Evolutionary conservation across 116 monocot genomes (phyloP), one percentile per base, ranked within the genome.

Genomic region (Zostera marina): DNA sequence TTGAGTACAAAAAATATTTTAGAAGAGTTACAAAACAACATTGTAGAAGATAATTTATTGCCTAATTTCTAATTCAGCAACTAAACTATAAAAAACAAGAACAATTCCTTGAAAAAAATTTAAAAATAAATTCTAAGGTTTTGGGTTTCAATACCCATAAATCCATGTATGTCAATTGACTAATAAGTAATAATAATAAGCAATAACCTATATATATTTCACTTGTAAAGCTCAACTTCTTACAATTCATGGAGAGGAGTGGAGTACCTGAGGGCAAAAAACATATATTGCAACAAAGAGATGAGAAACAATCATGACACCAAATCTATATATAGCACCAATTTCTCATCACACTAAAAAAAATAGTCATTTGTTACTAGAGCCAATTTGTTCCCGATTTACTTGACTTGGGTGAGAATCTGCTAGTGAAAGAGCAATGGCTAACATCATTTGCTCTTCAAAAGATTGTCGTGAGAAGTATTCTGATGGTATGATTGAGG

Each of bases 371-470:
- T 14, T 22, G 21, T 15, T 47, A 26, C 59, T 76, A 78, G 40
- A 71, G 54, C 86, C 81, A 81, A 7, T 68, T 66, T 7, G 65
- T 9, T 11, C 64, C 76, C 4, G 61, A 79, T 12, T 74, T 24
- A 16, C 65, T 72, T 17, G 68, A 56, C 68, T 70, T 86, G 0
- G 80, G 21, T 75, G 77, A 48, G 81, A 74, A 26, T 92, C 80
- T 2, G 83, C 80, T 12, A 84, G 53, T 2, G 92, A 96, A 74
- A 87, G 63, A 9, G 92, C 81, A 81, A 81, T 80, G 24, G 78
- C 78, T 39, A 83, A 63, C 78, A 80, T 84, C 87, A 92, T 75
- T 53, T 92, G 87, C 70, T 87, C 92, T 54, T 87, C 92, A 3
- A 87, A 83, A 42, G 68, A 73, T 17, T 83, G 84, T 0, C 85